Conservation (phyloP, 1,284 basidiomycete genomes). For the Athelia psychrophila region DNA sequence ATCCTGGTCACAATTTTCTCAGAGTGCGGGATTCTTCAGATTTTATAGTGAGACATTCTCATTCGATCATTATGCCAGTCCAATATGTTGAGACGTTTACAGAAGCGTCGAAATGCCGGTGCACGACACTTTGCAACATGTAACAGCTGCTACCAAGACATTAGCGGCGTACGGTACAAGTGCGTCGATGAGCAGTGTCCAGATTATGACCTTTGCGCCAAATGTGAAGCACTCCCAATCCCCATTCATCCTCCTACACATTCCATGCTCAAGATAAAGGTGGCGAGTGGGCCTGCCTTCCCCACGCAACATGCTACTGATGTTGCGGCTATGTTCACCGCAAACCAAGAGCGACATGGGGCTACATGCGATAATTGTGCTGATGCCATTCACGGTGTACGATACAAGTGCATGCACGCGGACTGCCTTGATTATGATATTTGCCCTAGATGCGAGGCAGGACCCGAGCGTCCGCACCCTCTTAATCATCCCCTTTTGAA, state of each 20-base stretch:
- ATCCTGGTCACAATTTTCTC: slow-evolving; percentile 67
- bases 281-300: not conserved
- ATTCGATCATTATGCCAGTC: slow-evolving; percentile 2
- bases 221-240: slow-evolving; percentile 75
- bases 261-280: slow-evolving; percentile 23
- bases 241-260: slow-evolving; percentile 67
- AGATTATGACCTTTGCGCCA: slow-evolving; percentile 74
- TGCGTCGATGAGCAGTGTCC: slow-evolving; percentile 35
- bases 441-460: slow-evolving; percentile 78
- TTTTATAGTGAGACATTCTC: not conserved
- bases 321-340: slow-evolving; percentile 20
- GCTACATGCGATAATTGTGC: slow-evolving; percentile 61
- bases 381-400: slow-evolving; percentile 53
- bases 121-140: slow-evolving; percentile 60
- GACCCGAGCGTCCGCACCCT: slow-evolving; percentile 78
- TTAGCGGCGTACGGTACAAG: slow-evolving; percentile 71
- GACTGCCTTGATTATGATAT: slow-evolving; percentile 83
- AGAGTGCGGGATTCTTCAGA: slow-evolving; percentile 41
- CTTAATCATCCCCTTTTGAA: slow-evolving; percentile 77
- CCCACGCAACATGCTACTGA: slow-evolving; percentile 5
- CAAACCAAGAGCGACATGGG: slow-evolving; percentile 29
- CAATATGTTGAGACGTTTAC: slow-evolving; percentile 8
- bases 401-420: slow-evolving; percentile 87
- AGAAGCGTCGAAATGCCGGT: slow-evolving; percentile 13
- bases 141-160: slow-evolving; percentile 71